Base-by-base conservation (phyloP, 1,284 basidiomycete species). In the Leccinum solheimii region DNA sequence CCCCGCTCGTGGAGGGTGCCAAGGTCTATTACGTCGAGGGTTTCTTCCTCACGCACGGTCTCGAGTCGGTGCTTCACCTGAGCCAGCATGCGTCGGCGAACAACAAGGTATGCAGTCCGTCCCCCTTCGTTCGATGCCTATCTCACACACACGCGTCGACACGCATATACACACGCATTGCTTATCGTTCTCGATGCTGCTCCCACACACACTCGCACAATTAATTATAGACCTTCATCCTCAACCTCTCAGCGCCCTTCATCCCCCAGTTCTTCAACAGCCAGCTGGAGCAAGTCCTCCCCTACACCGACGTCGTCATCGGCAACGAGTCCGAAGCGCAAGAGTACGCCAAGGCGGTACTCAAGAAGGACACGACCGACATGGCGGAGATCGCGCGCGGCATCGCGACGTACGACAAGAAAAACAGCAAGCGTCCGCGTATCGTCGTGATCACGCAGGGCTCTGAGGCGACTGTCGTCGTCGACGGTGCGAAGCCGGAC, bases 201-300 rank as follows among this genome's bases (percentile, higher is more conserved):
- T 40, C 3, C 21, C 54, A 38, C 50, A 11, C 50, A 7, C 49
- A n/a, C 48, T n/a, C 36, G 10, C 53, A 8, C 52, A 45, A 45
- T 21, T 45, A 0, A 49, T 5, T 32, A 10, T 16, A 94, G 92
- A 86, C 87, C 55, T 95, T 97, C 75, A 86, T 86, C 13, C 80
- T 98, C 72, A 99, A 99, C 84, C 85, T 99, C 68, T 97, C 95
- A 14, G 97, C 97, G 1, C 97, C 97, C 40, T 99, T 98, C 83
- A 97, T 99, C 76, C 83, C 93, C 60, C 91, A 97, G 78, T 97
- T 98, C 86, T 98, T 98, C 83, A 86, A 86, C 67, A 78, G 82
- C 3, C 90, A 95, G 71, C 81, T 98, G 45, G 83, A 92, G 68
- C 80, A 91, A 74, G 78, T 97, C 69, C 76, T 97, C 56, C 89